These are phyloP conservation scores for Paraphoma chrysanthemicola DNA, from an alignment of 2,329 filamentous ascomycete species.

Conservation along the genomic window DNA sequence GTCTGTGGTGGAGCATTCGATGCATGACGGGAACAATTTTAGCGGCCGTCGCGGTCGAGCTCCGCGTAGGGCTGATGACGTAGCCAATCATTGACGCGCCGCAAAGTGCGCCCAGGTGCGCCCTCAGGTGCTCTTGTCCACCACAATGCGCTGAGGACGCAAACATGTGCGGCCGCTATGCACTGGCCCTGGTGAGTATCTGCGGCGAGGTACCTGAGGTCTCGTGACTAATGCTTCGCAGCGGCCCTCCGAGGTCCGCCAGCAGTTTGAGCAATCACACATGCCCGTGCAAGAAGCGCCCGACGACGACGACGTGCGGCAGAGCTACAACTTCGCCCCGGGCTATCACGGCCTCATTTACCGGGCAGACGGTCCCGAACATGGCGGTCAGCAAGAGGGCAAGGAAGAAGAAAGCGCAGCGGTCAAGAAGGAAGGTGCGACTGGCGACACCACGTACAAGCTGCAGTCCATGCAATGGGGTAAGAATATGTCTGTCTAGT, in stretches of 20 bases:
- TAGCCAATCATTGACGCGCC: slow-evolving; percentile 36
- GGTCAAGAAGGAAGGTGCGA: slow-evolving; percentile 14
- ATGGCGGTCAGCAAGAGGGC: slow-evolving; percentile 52
- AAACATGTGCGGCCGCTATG: slow-evolving; percentile 73
- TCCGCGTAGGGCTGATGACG: slow-evolving; percentile 46
- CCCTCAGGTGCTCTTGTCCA: slow-evolving; percentile 1
- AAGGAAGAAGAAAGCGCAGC: slow-evolving; percentile 1
- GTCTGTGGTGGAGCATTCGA: slow-evolving; percentile 16
- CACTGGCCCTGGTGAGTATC: slow-evolving; percentile 64
- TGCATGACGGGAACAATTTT: slow-evolving; percentile 33
- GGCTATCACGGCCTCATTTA: slow-evolving; percentile 87
- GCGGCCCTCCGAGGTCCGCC: slow-evolving; percentile 79
- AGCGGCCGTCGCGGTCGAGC: slow-evolving; percentile 30
- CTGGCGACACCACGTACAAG: slow-evolving; percentile 69
- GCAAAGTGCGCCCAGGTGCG: not conserved
- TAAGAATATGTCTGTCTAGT: slow-evolving; percentile 20
- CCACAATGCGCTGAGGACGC: slow-evolving; percentile 10
- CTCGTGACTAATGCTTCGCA: slow-evolving; percentile 46
- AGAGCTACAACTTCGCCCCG: slow-evolving; percentile 92
- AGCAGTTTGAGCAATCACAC: slow-evolving; percentile 73
- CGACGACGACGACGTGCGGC: slow-evolving; percentile 72
- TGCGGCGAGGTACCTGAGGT: not conserved
- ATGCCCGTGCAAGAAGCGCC: slow-evolving; percentile 77
- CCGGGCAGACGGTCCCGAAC: slow-evolving; percentile 73
- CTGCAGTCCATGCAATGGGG: slow-evolving; percentile 96